Conservation (phyloP, 2,329 filamentous ascomycete species). For the Cadophora gregata region DNA sequence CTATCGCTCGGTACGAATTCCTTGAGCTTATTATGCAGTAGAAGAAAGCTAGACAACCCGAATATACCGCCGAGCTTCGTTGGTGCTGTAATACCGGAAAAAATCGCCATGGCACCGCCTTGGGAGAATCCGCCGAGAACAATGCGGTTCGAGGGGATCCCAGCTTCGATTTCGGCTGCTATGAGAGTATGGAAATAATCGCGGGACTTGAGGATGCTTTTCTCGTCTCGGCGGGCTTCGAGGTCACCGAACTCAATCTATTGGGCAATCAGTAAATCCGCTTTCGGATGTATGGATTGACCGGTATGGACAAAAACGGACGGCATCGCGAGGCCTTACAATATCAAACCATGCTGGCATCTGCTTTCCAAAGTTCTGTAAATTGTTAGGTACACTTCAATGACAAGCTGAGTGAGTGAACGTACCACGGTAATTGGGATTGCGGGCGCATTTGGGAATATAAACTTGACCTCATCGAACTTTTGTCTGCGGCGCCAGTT, state of each 20-base stretch:
- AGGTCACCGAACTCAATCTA: slow-evolving; percentile 53
- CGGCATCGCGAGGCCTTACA: slow-evolving; percentile 51
- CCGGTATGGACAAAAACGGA: slow-evolving; percentile 30
- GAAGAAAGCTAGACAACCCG: slow-evolving; percentile 81
- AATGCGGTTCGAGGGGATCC: slow-evolving; percentile 83
- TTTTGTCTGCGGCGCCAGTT: slow-evolving; percentile 82
- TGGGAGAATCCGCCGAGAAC: slow-evolving; percentile 86
- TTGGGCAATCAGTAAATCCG: slow-evolving; percentile 14
- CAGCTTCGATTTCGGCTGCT: slow-evolving; percentile 77
- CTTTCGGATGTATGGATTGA: not conserved
- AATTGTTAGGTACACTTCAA: slow-evolving; percentile 20
- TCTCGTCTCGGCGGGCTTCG: slow-evolving; percentile 64
- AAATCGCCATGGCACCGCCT: slow-evolving; percentile 85
- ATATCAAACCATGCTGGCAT: slow-evolving; percentile 94
- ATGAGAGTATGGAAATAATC: slow-evolving; percentile 82
- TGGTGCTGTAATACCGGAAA: slow-evolving; percentile 75
- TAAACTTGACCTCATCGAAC: slow-evolving; percentile 90
- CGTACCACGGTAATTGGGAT: slow-evolving; percentile 83
- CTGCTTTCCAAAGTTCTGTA: slow-evolving; percentile 72
- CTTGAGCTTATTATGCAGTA: slow-evolving; percentile 70
- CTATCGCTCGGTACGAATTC: slow-evolving; percentile 59
- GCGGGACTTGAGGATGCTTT: slow-evolving; percentile 74
- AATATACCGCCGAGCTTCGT: slow-evolving; percentile 87
- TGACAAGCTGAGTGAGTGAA: not conserved
- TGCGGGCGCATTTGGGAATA: slow-evolving; percentile 87